phyloP scores from a whole-genome alignment of 1,139 yeast species.

The Pichia sp. region DNA sequence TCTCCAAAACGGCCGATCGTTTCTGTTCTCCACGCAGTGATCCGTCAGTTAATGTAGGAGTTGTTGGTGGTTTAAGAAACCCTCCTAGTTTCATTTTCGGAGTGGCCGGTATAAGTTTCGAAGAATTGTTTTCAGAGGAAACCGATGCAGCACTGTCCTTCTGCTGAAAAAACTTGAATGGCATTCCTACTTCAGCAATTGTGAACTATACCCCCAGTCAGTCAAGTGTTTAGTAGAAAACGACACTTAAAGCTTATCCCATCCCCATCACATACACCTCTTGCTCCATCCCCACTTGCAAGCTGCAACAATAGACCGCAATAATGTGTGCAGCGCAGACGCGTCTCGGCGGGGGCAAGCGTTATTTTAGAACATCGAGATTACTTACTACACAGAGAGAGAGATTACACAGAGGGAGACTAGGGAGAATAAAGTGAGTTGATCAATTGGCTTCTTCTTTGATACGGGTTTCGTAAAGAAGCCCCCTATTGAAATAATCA shows the following conservation, averaged over 20 bases:
- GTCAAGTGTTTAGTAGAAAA: not conserved
- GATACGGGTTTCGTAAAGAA: conserved; percentile 32
- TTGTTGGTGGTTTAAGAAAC: conserved; percentile 10
- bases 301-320: too few species aligned
- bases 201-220: not conserved
- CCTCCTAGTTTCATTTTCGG: conserved; percentile 8
- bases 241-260: not conserved
- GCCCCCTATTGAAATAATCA: conserved; percentile 73
- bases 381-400: too few species aligned
- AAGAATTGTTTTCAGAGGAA: conserved; percentile 3
- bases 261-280: too few species aligned
- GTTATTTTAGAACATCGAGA: too few species aligned
- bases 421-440: too few species aligned
- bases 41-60: conserved; percentile 20
- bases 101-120: conserved; percentile 9
- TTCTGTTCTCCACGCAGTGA: conserved; percentile 30
- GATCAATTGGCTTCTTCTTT: conserved; percentile 1
- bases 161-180: conserved; percentile 14
- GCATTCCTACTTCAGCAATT: not conserved
- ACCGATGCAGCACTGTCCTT: not conserved
- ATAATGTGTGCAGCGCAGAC: too few species aligned
- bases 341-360: too few species aligned
- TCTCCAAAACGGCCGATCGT: conserved; percentile 19
- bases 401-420: too few species aligned
- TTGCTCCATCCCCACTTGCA: too few species aligned